Evolutionary conservation across 2,329 filamentous ascomycete genomes (phyloP), one percentile per base, ranked within the genome.

Genomic region (Colletotrichum australisinense): DNA sequence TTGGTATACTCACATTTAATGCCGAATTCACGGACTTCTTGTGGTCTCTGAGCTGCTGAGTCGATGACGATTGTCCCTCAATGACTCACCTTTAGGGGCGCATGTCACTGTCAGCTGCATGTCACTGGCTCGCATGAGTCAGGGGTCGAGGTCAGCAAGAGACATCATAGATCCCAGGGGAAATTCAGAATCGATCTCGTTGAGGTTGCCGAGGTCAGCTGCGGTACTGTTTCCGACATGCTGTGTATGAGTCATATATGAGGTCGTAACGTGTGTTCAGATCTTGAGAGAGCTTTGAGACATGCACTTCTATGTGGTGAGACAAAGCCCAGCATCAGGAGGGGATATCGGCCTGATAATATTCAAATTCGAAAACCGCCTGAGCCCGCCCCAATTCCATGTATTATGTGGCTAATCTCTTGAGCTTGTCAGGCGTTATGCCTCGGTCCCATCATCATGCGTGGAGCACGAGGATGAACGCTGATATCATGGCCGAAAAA

Each of bases 141-240:
- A 55, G 58, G 66, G 42, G 56, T n/a, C n/a, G n/a, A n/a, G 89
- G 55, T 93, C 88, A 22, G 90, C 89, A 63, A 94, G 83, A 19
- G 87, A 84, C 11, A 82, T 79, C 49, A 94, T 81, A 32, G 90
- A 90, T 30, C 86, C 83, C 2, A 90, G 79, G 0, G 92, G 89
- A 26, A 88, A 85, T n/a, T 88, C 86, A 0, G 86, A 81, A 72
- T 93, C 88, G 74, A 95, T 87, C 75, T 93, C 91, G 65, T 84
- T 83, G 35, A 93, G 78, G 76, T 94, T 93, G 53, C 93, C 93
- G 38, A 94, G 75, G n/a, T n/a, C n/a, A n/a, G n/a, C n/a, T n/a
- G n/a, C 4, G 72, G 67, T 28, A 74, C 68, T 42, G 72, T 64
- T 63, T 76, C 69, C 38, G 68, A 67, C 56, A 74, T 74, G 57